phyloP scores from a whole-genome alignment of 2,329 filamentous ascomycete species.

The Dactylellina haptotyla region DNA sequence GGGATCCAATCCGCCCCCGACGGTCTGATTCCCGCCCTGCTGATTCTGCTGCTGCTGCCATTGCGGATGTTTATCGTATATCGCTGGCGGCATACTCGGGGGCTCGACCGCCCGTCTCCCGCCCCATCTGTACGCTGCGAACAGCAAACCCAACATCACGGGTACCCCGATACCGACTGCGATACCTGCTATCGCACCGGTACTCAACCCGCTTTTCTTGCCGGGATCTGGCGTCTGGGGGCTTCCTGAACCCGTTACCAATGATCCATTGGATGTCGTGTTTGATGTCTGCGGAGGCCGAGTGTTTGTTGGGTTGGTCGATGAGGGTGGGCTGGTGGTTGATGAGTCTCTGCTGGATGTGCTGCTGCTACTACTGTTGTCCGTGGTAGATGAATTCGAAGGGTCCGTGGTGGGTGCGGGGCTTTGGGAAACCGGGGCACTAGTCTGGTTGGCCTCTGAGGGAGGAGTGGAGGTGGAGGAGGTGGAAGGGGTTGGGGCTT shows the following conservation, averaged over 20 bases:
- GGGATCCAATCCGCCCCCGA: constrained; percentile 21
- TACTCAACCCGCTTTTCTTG: constrained; percentile 8
- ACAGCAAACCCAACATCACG: neutral
- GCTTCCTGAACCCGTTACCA: neutral
- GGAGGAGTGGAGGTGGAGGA: neutral
- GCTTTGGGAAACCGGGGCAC: neutral
- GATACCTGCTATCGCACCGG: constrained; percentile 21
- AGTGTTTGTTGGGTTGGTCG: neutral
- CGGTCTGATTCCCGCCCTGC: constrained; percentile 21
- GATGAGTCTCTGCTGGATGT: neutral
- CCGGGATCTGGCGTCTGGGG: neutral
- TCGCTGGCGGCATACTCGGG: constrained; percentile 4
- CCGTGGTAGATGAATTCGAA: neutral
- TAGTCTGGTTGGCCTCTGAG: neutral
- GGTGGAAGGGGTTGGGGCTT: too few relatives aligned
- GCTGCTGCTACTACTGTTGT: neutral
- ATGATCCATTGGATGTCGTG: neutral
- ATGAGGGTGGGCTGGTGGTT: neutral
- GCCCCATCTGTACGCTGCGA: constrained; percentile 14
- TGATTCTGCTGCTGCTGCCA: constrained; percentile 9
- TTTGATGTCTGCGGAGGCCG: neutral
- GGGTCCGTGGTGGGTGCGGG: neutral
- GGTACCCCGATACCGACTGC: constrained; percentile 21
- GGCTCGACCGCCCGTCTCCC: neutral
- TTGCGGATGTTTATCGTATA: constrained; percentile 2